A percentile compares a stretch with the other conserved stretches of the same genome.
Evolutionary conservation across 1,284 basidiomycete genomes (phyloP).

Genomic region (Malassezia nana): DNA sequence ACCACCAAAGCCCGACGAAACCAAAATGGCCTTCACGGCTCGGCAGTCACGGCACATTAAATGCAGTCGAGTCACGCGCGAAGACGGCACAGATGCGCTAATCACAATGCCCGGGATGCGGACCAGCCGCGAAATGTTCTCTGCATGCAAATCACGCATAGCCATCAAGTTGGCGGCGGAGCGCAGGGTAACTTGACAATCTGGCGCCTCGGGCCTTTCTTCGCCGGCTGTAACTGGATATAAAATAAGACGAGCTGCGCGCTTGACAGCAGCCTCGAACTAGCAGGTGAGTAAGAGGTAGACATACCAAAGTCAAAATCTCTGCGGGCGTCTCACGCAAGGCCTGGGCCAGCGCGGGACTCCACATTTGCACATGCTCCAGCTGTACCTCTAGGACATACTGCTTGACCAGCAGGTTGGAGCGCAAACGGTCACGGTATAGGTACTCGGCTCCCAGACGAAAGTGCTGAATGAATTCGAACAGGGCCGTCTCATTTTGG

Average conservation of each 20-base stretch:
- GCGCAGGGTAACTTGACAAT: slow-evolving; percentile 77
- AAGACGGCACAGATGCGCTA: slow-evolving; percentile 84
- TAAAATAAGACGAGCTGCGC: slow-evolving; percentile 40
- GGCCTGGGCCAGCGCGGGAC: slow-evolving; percentile 81
- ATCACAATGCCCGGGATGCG: slow-evolving; percentile 97
- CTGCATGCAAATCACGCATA: slow-evolving; percentile 72
- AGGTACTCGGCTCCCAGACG: slow-evolving; percentile 44
- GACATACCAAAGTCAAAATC: slow-evolving; percentile 68
- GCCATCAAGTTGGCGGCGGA: slow-evolving; percentile 77
- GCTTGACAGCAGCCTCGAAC: slow-evolving; percentile 42
- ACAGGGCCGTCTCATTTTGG: slow-evolving; percentile 41
- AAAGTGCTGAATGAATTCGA: slow-evolving; percentile 47
- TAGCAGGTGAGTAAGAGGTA: not conserved
- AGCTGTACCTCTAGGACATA: slow-evolving; percentile 86
- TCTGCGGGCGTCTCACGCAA: slow-evolving; percentile 83
- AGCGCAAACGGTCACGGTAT: slow-evolving; percentile 73
- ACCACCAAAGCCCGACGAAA: slow-evolving; percentile 77
- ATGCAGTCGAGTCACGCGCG: slow-evolving; percentile 80
- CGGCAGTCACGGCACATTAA: slow-evolving; percentile 87
- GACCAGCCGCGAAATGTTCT: slow-evolving; percentile 89
- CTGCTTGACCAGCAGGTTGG: slow-evolving; percentile 79
- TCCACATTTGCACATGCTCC: slow-evolving; percentile 77
- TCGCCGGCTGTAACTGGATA: slow-evolving; percentile 35
- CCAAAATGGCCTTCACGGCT: slow-evolving; percentile 58
- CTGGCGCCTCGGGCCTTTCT: slow-evolving; percentile 52